Evolutionary conservation across 2,329 filamentous ascomycete genomes (phyloP).

Genomic region (Fusarium lyarnte): DNA sequence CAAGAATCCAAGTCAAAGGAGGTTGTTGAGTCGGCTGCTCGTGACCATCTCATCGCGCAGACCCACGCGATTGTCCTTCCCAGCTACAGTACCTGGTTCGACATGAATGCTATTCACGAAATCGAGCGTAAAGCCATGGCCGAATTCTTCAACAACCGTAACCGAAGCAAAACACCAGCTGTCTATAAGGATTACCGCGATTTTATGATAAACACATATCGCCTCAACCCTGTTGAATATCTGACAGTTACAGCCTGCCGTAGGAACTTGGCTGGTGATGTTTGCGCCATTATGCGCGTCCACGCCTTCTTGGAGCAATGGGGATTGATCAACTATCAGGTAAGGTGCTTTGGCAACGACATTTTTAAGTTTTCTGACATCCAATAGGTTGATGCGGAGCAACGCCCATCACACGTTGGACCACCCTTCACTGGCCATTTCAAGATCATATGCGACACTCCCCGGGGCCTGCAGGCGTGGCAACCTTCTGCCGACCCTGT

Average conservation of each 20-base stretch:
- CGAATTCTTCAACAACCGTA: slow-evolving; percentile 98
- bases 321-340: slow-evolving; percentile 99
- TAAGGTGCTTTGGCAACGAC: slow-evolving; percentile 49
- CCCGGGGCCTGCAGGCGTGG: slow-evolving; percentile 92
- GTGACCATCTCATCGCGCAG: slow-evolving; percentile 91
- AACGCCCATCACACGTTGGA: slow-evolving; percentile 92
- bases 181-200: slow-evolving; percentile 99
- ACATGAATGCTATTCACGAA: slow-evolving; percentile 91
- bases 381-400: slow-evolving; percentile 89
- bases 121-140: slow-evolving; percentile 95
- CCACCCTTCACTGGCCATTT: slow-evolving; percentile 98
- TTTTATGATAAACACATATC: slow-evolving; percentile 99
- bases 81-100: slow-evolving; percentile 98
- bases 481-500: slow-evolving; percentile 85
- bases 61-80: slow-evolving; percentile 96
- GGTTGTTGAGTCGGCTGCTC: slow-evolving; percentile 83
- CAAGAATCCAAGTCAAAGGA: slow-evolving; percentile 79
- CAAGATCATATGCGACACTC: slow-evolving; percentile 94
- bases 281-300: slow-evolving; percentile 98
- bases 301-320: slow-evolving; percentile 98
- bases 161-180: slow-evolving; percentile 95
- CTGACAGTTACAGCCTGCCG: slow-evolving; percentile 96
- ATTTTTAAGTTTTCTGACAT: slow-evolving; percentile 43
- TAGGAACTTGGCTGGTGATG: slow-evolving; percentile 93
- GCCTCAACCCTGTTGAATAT: slow-evolving; percentile 94